Conservation (phyloP, 148 eudicot species). For the Silene uniflora region DNA sequence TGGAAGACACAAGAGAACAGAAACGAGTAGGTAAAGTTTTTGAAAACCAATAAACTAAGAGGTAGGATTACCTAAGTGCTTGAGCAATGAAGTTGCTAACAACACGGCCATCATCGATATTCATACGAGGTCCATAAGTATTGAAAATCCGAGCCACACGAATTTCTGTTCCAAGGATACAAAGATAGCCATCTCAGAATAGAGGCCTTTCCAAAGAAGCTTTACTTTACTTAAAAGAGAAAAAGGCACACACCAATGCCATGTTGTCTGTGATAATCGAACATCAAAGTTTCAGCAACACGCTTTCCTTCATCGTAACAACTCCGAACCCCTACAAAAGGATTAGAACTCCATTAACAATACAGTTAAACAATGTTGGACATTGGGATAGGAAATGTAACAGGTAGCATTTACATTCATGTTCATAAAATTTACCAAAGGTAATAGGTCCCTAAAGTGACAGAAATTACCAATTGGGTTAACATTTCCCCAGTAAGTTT, state of each 20-base stretch:
- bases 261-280: constrained; percentile 97
- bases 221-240: background rate
- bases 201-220: background rate
- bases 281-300: constrained; percentile 99
- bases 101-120: constrained; percentile 95
- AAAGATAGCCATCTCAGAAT: background rate
- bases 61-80: constrained; percentile 64
- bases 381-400: background rate
- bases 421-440: background rate
- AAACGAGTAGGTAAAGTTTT: background rate
- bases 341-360: background rate
- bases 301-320: constrained; percentile 99
- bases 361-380: background rate
- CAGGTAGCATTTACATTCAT: background rate
- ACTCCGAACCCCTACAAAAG: constrained; percentile 78
- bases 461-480: constrained; percentile 76
- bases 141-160: constrained; percentile 95
- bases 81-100: constrained; percentile 99
- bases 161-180: constrained; percentile 51
- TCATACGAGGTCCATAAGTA: constrained; percentile 99
- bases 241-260: constrained; percentile 60
- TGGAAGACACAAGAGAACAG: background rate
- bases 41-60: background rate
- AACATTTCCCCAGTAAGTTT: constrained; percentile 97
- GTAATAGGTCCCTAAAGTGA: background rate